These are phyloP conservation scores for Ilyonectria robusta DNA, from an alignment of 2,329 filamentous ascomycete genomes.

Conservation along the genomic window DNA sequence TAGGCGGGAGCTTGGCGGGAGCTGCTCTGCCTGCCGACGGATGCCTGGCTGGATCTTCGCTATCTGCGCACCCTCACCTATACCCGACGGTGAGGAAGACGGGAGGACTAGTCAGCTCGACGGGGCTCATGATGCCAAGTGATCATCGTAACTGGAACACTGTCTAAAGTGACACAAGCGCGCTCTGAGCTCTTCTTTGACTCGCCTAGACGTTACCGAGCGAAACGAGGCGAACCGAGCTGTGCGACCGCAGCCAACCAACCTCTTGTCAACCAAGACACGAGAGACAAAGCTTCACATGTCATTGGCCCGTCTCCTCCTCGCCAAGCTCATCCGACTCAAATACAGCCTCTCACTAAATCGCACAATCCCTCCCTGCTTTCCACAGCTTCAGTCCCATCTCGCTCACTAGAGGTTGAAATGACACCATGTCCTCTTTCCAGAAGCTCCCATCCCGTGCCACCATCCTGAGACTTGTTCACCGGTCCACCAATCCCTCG, in stretches of 20 bases:
- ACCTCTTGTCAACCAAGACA: neutral
- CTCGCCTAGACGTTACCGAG: neutral
- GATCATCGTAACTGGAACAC: too few species aligned
- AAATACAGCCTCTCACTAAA: too few species aligned
- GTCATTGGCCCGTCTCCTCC: neutral
- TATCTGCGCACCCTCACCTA: conserved; percentile 1
- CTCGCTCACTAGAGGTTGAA: neutral
- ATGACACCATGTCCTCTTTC: neutral
- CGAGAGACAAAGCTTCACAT: neutral
- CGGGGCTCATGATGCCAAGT: neutral
- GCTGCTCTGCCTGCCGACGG: neutral
- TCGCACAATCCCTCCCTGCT: neutral
- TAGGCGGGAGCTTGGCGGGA: neutral
- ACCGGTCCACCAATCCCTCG: neutral
- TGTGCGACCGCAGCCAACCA: neutral
- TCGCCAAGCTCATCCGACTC: neutral
- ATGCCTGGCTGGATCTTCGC: neutral
- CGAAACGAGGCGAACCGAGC: neutral
- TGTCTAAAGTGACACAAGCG: conserved; percentile 8
- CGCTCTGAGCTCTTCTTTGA: neutral
- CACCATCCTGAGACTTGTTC: neutral
- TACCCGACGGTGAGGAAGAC: neutral
- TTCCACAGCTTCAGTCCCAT: neutral
- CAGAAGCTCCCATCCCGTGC: neutral
- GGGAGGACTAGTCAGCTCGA: neutral